Evolutionary conservation across 1,284 basidiomycete genomes (phyloP).

Genomic region (Laetiporus sulphureus): DNA sequence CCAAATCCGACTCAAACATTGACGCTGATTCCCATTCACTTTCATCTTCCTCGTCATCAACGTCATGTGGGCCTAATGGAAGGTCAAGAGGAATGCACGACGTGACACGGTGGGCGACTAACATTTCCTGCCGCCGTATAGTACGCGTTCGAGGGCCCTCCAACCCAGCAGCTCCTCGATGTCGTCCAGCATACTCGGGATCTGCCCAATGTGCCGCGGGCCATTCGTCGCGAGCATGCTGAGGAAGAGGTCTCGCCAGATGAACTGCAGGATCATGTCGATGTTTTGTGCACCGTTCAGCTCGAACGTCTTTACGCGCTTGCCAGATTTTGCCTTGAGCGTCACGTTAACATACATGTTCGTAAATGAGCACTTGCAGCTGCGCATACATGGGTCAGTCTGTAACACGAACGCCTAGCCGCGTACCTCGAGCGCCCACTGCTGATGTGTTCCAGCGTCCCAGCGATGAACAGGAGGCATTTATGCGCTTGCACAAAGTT

Average conservation of each 20-base stretch:
- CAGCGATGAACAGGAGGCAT: constrained; percentile 45
- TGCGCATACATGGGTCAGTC: too few relatives aligned
- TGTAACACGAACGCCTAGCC: too few relatives aligned
- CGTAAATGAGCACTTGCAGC: constrained; percentile 41
- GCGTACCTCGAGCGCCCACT: constrained; percentile 37
- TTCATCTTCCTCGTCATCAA: constrained; percentile 16
- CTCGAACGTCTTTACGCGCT: constrained; percentile 41
- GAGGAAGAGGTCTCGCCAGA: constrained; percentile 62
- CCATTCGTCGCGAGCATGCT: constrained; percentile 39
- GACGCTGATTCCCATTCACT: constrained; percentile 24
- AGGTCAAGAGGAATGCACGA: not conserved
- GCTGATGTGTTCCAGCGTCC: constrained; percentile 37
- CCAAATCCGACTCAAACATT: constrained; percentile 20
- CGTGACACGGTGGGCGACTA: constrained; percentile 11
- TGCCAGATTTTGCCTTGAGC: constrained; percentile 35
- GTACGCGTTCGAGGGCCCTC: constrained; percentile 40
- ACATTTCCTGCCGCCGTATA: constrained; percentile 44
- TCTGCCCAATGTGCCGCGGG: constrained; percentile 27
- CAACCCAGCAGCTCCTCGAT: constrained; percentile 45
- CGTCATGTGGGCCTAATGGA: constrained; percentile 13
- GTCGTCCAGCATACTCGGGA: constrained; percentile 50
- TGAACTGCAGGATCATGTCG: constrained; percentile 47
- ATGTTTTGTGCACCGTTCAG: constrained; percentile 44
- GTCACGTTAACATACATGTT: constrained; percentile 40
- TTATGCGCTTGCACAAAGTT: constrained; percentile 46